Base-by-base conservation (phyloP, 1,284 basidiomycete species). In the Cutaneotrichosporon daszewskae region DNA sequence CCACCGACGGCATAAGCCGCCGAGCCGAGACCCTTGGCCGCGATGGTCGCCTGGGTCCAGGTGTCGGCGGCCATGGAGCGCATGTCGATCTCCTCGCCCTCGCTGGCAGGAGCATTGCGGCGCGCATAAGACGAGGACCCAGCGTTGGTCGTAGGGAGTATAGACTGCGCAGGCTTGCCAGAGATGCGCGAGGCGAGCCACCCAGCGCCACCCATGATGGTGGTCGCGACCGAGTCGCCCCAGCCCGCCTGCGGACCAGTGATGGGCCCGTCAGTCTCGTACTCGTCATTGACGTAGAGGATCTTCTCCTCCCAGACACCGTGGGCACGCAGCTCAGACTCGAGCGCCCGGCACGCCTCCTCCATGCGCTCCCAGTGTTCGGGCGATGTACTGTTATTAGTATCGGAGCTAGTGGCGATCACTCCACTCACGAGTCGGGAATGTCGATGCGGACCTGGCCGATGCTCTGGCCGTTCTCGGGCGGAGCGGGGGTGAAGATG, bases 281-380 rank as follows among this genome's bases (percentile, higher is more conserved):
- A 62, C 44, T 70, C 68, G 45, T 72, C 69, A 38, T 69, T 57
- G 17, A 68, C 67, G 43, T 66, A 71, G 9, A 65, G 58, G 18
- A 52, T 48, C 43, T 49, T 55, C 31, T 68, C 66, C 36, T 66
- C 57, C 64, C 65, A 70, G 14, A 64, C 49, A 12, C 52, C 43
- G 32, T 64, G 55, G 3, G 49, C 48, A 40, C 64, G 62, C 25
- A 72, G 53, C 13, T 47, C 49, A 5, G 44, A 46, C 42, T 70
- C 64, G 40, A 72, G 59, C 28, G 47, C 47, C 7, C n/a, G 19
- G 23, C 52, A 55, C 1, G 60, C 47, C 2, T 57, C 47, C 47
- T 69, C 64, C 10, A 60, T 62, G 12, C 54, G 52, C 34, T 69
- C 67, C 63, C 68, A 70, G 37, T 63, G 60, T 3, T 55, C 60